phyloP scores from a whole-genome alignment of 116 monocot species.

The Zostera marina region DNA sequence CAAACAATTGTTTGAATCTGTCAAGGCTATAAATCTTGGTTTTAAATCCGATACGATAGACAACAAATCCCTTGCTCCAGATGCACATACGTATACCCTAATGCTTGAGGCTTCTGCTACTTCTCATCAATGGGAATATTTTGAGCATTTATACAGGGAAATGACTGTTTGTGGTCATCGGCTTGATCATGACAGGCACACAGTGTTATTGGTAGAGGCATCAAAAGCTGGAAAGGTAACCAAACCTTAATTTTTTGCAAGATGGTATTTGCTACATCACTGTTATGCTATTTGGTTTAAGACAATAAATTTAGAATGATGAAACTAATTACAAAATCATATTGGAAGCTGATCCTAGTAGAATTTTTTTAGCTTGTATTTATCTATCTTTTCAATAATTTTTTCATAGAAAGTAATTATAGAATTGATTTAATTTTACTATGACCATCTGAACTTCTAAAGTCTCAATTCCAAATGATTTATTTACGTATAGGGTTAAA shows the following conservation, averaged over 20 bases:
- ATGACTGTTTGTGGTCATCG: slow-evolving; percentile 49
- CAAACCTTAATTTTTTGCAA: background rate
- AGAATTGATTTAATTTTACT: too few relatives aligned
- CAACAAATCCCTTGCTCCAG: slow-evolving; percentile 19
- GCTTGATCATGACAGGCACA: slow-evolving; percentile 38
- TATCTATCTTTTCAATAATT: too few relatives aligned
- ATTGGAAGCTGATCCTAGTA: too few relatives aligned
- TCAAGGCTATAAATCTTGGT: slow-evolving; percentile 9
- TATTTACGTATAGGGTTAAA: too few relatives aligned
- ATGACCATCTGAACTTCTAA: too few relatives aligned
- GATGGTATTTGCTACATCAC: background rate
- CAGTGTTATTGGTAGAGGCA: slow-evolving; percentile 58
- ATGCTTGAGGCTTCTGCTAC: slow-evolving; percentile 79
- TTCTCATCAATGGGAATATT: slow-evolving; percentile 96
- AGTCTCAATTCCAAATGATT: too few relatives aligned
- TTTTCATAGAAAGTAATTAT: too few relatives aligned
- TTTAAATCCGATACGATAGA: background rate
- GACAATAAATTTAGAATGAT: too few relatives aligned
- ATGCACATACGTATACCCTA: slow-evolving; percentile 52
- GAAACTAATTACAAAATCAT: too few relatives aligned
- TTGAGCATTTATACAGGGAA: slow-evolving; percentile 92
- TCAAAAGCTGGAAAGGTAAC: slow-evolving; percentile 85
- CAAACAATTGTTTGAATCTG: slow-evolving; percentile 70
- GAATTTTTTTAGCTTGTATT: too few relatives aligned
- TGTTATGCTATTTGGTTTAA: too few relatives aligned